A percentile compares a stretch with the other conserved stretches of the same genome.
Conservation (phyloP, 73 alveolate genomes). For the Breviolum minutum region DNA sequence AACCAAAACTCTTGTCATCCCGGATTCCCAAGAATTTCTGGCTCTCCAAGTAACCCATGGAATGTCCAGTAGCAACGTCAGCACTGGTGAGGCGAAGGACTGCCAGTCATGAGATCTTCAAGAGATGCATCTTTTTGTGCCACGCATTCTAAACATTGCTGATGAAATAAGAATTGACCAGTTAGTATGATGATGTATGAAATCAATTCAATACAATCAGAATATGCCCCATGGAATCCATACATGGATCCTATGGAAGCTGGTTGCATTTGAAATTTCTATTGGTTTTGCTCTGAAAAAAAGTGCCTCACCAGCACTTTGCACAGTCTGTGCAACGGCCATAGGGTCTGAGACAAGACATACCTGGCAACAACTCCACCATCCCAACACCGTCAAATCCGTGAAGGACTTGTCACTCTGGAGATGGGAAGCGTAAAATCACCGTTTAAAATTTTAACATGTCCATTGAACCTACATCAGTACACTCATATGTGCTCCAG, state of each 20-base stretch:
- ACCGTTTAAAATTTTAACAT: too few relatives aligned
- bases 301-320: slow-evolving; percentile 69
- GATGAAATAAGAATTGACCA: too few relatives aligned
- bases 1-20: too few relatives aligned
- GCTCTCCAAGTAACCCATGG: slow-evolving; percentile 44
- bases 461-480: too few relatives aligned
- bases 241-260: too few relatives aligned
- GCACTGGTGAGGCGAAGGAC: slow-evolving; percentile 92
- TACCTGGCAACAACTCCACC: slow-evolving; percentile 1
- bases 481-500: too few relatives aligned
- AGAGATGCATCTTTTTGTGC: too few relatives aligned
- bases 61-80: slow-evolving; percentile 79
- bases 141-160: too few relatives aligned
- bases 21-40: background rate
- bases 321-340: slow-evolving; percentile 92
- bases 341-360: slow-evolving; percentile 68
- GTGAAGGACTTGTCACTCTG: background rate
- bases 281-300: background rate
- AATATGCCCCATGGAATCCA: too few relatives aligned
- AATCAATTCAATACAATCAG: background rate
- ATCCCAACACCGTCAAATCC: background rate
- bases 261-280: too few relatives aligned
- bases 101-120: background rate
- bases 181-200: background rate
- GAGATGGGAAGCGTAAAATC: background rate